Evolutionary conservation across 768 basidiomycete genomes (phyloP), one percentile per base, ranked within the genome.

Genomic region (Auriscalpium microsporum): DNA sequence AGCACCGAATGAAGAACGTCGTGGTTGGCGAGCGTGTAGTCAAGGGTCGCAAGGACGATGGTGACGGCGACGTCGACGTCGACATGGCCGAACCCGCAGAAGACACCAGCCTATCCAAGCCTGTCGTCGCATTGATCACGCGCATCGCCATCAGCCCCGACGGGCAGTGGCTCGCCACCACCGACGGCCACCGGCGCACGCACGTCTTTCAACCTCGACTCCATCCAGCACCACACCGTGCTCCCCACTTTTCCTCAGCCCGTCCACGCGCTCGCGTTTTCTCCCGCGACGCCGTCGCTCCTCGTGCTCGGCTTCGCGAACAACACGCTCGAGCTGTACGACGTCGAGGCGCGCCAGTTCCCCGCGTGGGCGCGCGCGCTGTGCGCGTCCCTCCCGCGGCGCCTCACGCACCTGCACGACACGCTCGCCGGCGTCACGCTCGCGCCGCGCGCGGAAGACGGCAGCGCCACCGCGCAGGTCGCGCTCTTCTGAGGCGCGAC

Each of bases 141-240:
- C 79, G 82, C 54, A 75, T 90, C 63, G 79, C 85, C 11, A 75
- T 90, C 35, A 91, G 88, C 64, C 77, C 81, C 3, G 94, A 97
- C 68, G 92, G 94, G 10, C 92, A 96, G 67, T 94, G 90, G 90
- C 75, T 93, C 17, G 91, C 84, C 2, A 82, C 87, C 6, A 80
- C 87, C 0, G 88, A 93, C 64, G 78, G 80, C 60, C 77, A 72
- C 42, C 76, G 80, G 50, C 81, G 82, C 57, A 89, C 86, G 35
- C 83, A 89, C 63, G 71, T 94, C 37, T 94, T n/a, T 85, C 73
- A 92, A 93, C 67, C 78, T 94, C 53, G 88, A 91, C 69, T 81
- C 87, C 2, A 74, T 90, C 52, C 66, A 91, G 84, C 85, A 90
- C 62, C 90, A 95, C 70, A 79, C 82, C 45, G 73, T 82, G n/a